phyloP scores from a whole-genome alignment of 805 yeast species.

The Ogataea pilisensis region DNA sequence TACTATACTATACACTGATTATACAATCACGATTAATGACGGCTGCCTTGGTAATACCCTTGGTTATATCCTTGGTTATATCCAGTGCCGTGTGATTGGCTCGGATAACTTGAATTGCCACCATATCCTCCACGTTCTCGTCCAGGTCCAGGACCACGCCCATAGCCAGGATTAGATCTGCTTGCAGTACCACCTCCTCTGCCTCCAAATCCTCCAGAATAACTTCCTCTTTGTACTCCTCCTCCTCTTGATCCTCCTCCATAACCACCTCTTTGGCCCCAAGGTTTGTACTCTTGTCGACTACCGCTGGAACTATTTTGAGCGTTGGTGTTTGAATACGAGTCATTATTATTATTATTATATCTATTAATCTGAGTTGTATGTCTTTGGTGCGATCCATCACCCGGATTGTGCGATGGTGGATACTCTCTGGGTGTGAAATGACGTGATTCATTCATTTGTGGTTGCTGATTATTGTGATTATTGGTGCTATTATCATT shows the following conservation, averaged over 20 bases:
- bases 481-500: no score
- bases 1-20: no score
- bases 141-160: background rate
- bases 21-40: no score
- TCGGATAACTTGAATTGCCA: background rate
- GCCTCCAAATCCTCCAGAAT: background rate
- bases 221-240: background rate
- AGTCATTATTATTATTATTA: background rate
- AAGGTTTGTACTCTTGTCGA: background rate
- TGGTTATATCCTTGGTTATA: background rate
- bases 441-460: background rate
- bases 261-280: background rate
- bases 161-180: no score
- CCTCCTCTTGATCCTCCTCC: background rate
- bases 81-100: background rate
- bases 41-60: background rate
- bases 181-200: constrained; percentile 1
- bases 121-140: background rate
- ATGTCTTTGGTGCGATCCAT: no score
- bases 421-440: background rate
- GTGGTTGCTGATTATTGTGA: no score
- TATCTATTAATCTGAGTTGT: background rate
- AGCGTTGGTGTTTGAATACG: background rate
- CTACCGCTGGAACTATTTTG: background rate
- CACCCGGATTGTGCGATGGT: no score